Conservation (phyloP, 768 basidiomycete species). For the Epithele typhae region DNA sequence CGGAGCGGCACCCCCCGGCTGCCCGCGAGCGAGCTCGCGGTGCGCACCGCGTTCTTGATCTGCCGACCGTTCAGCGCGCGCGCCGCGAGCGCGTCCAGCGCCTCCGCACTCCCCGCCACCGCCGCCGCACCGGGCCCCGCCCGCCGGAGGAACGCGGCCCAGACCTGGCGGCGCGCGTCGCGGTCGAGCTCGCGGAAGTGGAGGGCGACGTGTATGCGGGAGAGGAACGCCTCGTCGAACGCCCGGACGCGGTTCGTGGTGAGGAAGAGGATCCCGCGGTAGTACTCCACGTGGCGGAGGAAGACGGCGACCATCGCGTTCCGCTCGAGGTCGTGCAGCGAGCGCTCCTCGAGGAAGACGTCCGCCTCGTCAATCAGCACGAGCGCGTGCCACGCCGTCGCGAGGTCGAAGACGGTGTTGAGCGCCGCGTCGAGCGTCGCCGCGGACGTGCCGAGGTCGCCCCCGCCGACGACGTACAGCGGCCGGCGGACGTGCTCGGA, state of each 20-base stretch:
- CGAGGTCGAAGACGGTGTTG: constrained; percentile 29
- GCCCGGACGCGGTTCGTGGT: constrained; percentile 41
- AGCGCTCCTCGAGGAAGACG: constrained; percentile 12
- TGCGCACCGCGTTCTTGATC: constrained; percentile 66
- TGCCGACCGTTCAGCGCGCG: constrained; percentile 58
- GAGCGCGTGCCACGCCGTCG: constrained; percentile 30
- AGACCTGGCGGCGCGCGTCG: constrained; percentile 21
- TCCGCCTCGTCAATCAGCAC: constrained; percentile 25
- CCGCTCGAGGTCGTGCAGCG: constrained; percentile 31
- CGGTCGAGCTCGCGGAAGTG: constrained; percentile 26
- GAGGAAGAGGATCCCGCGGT: constrained; percentile 35
- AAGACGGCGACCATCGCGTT: constrained; percentile 69
- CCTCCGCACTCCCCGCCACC: constrained; percentile 23
- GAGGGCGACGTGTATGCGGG: constrained; percentile 54
- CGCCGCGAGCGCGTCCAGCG: constrained; percentile 38
- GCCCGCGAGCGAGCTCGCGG: constrained; percentile 54
- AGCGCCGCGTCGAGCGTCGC: constrained; percentile 24
- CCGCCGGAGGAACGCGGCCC: constrained; percentile 25
- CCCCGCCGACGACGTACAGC: constrained; percentile 14
- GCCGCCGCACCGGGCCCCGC: constrained; percentile 1
- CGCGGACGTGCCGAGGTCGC: constrained; percentile 18
- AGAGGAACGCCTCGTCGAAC: constrained; percentile 67
- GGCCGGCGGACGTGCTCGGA: constrained; percentile 18
- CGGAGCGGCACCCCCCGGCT: constrained; percentile 41
- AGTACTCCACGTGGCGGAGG: constrained; percentile 31